Evolutionary conservation across 148 eudicot species (phyloP), one percentile per base, ranked within the genome.

Genomic region (Rhododendron simsii): DNA sequence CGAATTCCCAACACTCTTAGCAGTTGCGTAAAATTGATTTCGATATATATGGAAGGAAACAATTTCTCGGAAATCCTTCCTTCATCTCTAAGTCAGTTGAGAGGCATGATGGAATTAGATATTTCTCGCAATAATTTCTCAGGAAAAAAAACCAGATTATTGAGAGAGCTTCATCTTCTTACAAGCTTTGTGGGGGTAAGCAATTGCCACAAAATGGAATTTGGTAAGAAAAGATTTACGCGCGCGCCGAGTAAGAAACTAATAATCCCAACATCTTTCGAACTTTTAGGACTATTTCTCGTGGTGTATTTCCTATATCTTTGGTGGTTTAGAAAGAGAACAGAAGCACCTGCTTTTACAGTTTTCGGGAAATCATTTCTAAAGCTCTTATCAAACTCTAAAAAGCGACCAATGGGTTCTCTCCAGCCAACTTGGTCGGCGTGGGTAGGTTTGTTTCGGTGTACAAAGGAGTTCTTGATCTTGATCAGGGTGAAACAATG

Each of bases 131-230:
- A 84, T 48, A 84, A 84, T n/a, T 47, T 84, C 9, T n/a, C 80
- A n/a, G 80, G 85, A 2, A 4, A 73, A 73, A 26, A 84, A 71
- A 0, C 80, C 85, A 35, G 1, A 7, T 3, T 33, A 12, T 14
- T 75, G 73, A 14, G 85, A 30, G 55, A 18, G 26, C 59, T 55
- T 84, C 13, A 15, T 4, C 15, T 73, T 44, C 50, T 84, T 84
- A 39, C 41, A 39, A 39, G 41, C 88, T 91, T 1, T 90, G 90
- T 78, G 93, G 93, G 21, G 91, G 91, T 13, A 3, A 89, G 87
- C 2, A 65, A 0, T 45, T 91, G 91, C 81, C 65, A 65, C 11
- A 33, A 48, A 6, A 84, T 8, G 9, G 48, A 28, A 4, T 4
- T 20, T 11, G 74, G 16, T 89, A 87, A 9, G 13, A 35, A 16